phyloP scores from a whole-genome alignment of 2,329 filamentous ascomycete genomes.

The Alternaria atra region DNA sequence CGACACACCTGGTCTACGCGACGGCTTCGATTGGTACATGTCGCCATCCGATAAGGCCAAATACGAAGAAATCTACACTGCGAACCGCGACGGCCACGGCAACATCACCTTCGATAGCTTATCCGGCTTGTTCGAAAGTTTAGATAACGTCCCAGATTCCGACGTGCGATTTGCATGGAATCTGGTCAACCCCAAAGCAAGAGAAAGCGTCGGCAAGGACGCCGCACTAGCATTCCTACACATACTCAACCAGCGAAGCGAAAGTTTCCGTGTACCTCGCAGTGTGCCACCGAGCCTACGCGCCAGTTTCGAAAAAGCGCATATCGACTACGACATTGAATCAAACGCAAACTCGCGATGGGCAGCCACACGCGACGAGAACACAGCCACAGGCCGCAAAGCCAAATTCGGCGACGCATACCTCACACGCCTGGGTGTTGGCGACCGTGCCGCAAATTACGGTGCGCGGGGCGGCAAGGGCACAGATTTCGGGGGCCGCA shows the following conservation, averaged over 20 bases:
- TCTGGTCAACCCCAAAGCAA: slow-evolving; percentile 90
- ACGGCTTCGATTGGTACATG: slow-evolving; percentile 99
- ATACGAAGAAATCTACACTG: slow-evolving; percentile 97
- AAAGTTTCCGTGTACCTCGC: slow-evolving; percentile 92
- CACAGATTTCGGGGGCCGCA: slow-evolving; percentile 88
- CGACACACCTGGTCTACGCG: slow-evolving; percentile 84
- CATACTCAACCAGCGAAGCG: slow-evolving; percentile 94
- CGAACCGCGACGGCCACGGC: slow-evolving; percentile 86
- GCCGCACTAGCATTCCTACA: slow-evolving; percentile 94
- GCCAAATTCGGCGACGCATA: slow-evolving; percentile 98
- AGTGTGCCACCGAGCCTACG: slow-evolving; percentile 91
- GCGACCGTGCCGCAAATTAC: slow-evolving; percentile 75
- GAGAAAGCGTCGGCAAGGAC: slow-evolving; percentile 88
- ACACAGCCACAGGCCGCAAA: slow-evolving; percentile 86
- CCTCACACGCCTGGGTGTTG: slow-evolving; percentile 83
- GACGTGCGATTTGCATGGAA: slow-evolving; percentile 96
- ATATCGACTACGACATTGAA: slow-evolving; percentile 95
- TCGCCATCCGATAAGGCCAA: slow-evolving; percentile 87
- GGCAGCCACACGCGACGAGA: slow-evolving; percentile 80
- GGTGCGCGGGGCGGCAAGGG: slow-evolving; percentile 70
- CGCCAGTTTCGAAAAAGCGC: slow-evolving; percentile 89
- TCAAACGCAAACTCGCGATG: slow-evolving; percentile 79
- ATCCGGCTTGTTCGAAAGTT: slow-evolving; percentile 81
- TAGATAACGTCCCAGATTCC: slow-evolving; percentile 70
- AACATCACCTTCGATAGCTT: slow-evolving; percentile 78